These are phyloP conservation scores for Naganishia antarctica DNA, from an alignment of 768 basidiomycete species.

Conservation along the genomic window DNA sequence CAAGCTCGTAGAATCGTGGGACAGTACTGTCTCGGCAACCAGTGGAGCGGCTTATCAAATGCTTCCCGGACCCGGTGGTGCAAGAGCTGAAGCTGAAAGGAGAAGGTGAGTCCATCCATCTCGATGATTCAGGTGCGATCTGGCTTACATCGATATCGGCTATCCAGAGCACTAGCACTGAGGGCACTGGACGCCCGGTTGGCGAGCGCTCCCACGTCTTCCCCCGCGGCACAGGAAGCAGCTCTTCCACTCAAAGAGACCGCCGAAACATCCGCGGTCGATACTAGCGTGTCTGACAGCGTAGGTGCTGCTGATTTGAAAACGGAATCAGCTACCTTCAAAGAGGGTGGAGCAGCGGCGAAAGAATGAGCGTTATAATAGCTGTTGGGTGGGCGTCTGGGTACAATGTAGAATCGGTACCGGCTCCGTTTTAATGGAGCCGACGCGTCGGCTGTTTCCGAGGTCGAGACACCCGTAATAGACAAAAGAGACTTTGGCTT, in stretches of 20 bases:
- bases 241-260: slow-evolving; percentile 11
- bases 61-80: slow-evolving; percentile 67
- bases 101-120: slow-evolving; percentile 61
- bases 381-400: neutral
- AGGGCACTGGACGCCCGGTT: slow-evolving; percentile 93
- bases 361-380: slow-evolving; percentile 12
- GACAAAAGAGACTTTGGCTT: no score
- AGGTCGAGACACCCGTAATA: no score
- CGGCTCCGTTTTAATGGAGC: no score
- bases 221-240: slow-evolving; percentile 34
- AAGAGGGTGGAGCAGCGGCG: slow-evolving; percentile 16
- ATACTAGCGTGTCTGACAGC: neutral
- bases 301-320: slow-evolving; percentile 2
- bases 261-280: neutral
- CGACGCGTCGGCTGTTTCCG: no score
- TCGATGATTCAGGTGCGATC: neutral
- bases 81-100: slow-evolving; percentile 92
- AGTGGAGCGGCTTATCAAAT: slow-evolving; percentile 57
- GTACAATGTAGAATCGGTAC: no score
- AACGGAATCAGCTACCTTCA: slow-evolving; percentile 5
- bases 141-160: neutral
- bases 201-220: slow-evolving; percentile 51
- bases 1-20: slow-evolving; percentile 66
- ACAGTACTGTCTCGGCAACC: slow-evolving; percentile 30
- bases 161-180: slow-evolving; percentile 77